Conservation (phyloP, 768 basidiomycete species). For the Agrocybe praecox region DNA sequence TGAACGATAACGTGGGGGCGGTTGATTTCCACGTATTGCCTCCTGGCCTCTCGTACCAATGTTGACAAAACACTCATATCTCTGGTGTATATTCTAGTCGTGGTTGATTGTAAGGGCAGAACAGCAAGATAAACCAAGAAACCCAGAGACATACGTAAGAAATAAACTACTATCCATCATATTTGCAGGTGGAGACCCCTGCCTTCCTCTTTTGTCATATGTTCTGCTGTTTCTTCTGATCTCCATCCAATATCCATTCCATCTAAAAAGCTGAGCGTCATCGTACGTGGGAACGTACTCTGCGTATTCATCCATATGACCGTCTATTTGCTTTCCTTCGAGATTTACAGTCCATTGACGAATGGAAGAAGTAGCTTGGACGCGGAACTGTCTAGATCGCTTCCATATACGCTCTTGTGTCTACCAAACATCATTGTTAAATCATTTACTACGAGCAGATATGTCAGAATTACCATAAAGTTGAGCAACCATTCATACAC, state of each 20-base stretch:
- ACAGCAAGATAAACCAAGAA: no score
- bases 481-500: conserved; percentile 45
- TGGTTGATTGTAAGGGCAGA: no score
- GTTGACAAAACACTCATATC: conserved; percentile 41
- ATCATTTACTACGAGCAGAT: not conserved
- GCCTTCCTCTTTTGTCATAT: not conserved
- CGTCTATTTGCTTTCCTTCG: conserved; percentile 20
- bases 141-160: conserved; percentile 42
- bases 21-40: conserved; percentile 40
- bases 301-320: conserved; percentile 27
- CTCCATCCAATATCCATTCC: conserved; percentile 46
- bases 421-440: conserved; percentile 18
- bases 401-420: conserved; percentile 37
- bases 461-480: conserved; percentile 32
- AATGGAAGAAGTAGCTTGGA: conserved; percentile 39
- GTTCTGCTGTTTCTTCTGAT: conserved; percentile 23
- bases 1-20: conserved; percentile 45
- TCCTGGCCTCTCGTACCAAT: conserved; percentile 43
- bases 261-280: conserved; percentile 43
- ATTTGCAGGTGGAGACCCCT: not conserved
- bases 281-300: conserved; percentile 46
- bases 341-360: conserved; percentile 41
- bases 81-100: conserved; percentile 42
- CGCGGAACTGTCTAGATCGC: conserved; percentile 39
- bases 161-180: conserved; percentile 14